Percentiles rank a stretch among this genome's conserved stretches.
Evolutionary conservation across 2,329 filamentous ascomycete species (phyloP).

Genomic region (Apiospora aurea): DNA sequence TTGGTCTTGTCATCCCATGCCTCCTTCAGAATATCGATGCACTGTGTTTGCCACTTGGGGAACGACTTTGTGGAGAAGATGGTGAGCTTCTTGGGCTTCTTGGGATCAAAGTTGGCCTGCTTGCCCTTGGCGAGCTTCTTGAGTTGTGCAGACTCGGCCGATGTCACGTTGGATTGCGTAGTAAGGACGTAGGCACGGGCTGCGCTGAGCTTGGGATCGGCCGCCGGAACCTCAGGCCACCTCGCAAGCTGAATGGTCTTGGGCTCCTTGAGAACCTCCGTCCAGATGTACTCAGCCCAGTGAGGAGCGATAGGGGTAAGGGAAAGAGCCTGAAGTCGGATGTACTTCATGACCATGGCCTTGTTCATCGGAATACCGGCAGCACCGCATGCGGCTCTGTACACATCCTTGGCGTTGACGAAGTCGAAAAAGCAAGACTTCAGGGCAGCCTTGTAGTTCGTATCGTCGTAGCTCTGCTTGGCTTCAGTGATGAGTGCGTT

Average conservation of each 20-base stretch:
- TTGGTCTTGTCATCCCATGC: constrained; percentile 70
- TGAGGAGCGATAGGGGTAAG: constrained; percentile 88
- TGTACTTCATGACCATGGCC: constrained; percentile 79
- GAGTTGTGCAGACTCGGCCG: constrained; percentile 80
- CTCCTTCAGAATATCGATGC: constrained; percentile 79
- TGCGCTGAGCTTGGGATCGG: constrained; percentile 73
- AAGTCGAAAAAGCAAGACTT: constrained; percentile 91
- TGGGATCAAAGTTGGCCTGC: constrained; percentile 82
- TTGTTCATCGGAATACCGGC: constrained; percentile 87
- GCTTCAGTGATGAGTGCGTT: constrained; percentile 83
- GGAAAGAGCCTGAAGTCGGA: constrained; percentile 85
- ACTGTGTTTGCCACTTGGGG: constrained; percentile 91
- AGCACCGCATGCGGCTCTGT: constrained; percentile 81
- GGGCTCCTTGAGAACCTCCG: constrained; percentile 82
- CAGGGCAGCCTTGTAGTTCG: constrained; percentile 85
- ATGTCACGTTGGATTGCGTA: constrained; percentile 82
- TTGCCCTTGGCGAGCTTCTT: constrained; percentile 97
- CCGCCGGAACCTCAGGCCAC: constrained; percentile 74
- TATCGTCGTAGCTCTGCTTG: constrained; percentile 77
- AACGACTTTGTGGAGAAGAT: constrained; percentile 83
- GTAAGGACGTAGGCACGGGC: constrained; percentile 79
- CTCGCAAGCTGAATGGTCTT: constrained; percentile 79
- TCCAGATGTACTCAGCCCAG: constrained; percentile 94
- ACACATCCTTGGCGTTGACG: constrained; percentile 85
- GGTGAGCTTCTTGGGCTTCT: constrained; percentile 88